These are phyloP conservation scores for Gossypium aridum DNA, from an alignment of 441 rosid genomes.

Conservation along the genomic window DNA sequence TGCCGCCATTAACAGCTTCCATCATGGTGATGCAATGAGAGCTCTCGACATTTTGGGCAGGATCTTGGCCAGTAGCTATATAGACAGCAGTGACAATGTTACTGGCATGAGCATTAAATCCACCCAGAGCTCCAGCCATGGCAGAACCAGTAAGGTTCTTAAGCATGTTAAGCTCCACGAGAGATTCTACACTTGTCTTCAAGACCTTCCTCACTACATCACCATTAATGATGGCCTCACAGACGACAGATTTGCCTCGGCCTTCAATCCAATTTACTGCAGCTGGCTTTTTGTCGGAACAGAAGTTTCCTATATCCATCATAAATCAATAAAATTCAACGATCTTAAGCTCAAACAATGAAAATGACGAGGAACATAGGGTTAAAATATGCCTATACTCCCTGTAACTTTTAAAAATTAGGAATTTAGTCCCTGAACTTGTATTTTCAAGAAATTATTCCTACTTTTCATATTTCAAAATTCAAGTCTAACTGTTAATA, in stretches of 20 bases:
- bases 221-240: slow-evolving; percentile 38
- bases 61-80: slow-evolving; percentile 46
- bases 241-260: slow-evolving; percentile 42
- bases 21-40: slow-evolving; percentile 48
- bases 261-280: slow-evolving; percentile 50
- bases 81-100: slow-evolving; percentile 32
- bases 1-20: slow-evolving; percentile 35
- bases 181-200: slow-evolving; percentile 32
- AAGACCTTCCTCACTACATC: slow-evolving; percentile 37
- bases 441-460: no score
- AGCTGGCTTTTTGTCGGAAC: slow-evolving; percentile 42
- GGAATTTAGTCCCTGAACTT: no score
- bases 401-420: no score
- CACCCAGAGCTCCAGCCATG: slow-evolving; percentile 47
- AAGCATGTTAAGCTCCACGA: slow-evolving; percentile 48
- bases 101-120: slow-evolving; percentile 46
- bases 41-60: slow-evolving; percentile 42
- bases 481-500: no score
- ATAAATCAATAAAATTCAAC: background rate
- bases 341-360: background rate
- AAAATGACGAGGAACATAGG: background rate
- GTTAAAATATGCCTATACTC: no score
- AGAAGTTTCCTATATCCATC: slow-evolving; percentile 29
- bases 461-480: no score
- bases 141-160: slow-evolving; percentile 46